phyloP scores from a whole-genome alignment of 306 rosid genomes.

The Medicago ruthenica region DNA sequence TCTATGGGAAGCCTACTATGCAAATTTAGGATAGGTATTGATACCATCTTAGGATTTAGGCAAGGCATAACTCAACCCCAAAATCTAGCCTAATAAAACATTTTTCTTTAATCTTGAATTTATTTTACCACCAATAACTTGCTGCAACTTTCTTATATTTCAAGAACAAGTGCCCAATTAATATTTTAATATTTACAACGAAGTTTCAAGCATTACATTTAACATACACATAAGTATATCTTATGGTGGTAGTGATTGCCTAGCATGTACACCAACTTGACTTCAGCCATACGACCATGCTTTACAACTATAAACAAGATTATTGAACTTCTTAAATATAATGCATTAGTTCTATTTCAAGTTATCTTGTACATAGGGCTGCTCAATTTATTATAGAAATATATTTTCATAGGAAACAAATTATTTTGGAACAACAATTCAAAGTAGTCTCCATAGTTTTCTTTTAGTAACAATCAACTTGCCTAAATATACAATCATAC shows the following conservation, averaged over 20 bases:
- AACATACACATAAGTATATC: background rate
- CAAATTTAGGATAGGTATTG: background rate
- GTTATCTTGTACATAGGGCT: constrained; percentile 14
- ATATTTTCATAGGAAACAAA: constrained; percentile 23
- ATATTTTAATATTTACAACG: background rate
- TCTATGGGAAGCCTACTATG: background rate
- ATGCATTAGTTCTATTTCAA: constrained; percentile 6
- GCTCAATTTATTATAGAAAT: constrained; percentile 31
- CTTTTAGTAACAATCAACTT: constrained; percentile 31
- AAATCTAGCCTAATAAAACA: background rate
- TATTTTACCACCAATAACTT: constrained; percentile 2
- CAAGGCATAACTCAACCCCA: background rate
- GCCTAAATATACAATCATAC: constrained; percentile 46
- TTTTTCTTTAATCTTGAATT: background rate
- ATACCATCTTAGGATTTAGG: background rate
- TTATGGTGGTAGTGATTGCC: background rate
- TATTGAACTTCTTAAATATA: constrained; percentile 3
- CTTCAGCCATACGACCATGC: constrained; percentile 1
- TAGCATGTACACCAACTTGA: background rate
- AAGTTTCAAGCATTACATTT: background rate
- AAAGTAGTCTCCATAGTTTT: constrained; percentile 11
- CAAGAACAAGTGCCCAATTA: background rate
- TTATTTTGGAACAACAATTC: constrained; percentile 8
- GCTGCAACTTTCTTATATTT: background rate
- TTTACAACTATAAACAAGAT: background rate